A percentile compares a stretch with the other conserved stretches of the same genome.
These are phyloP conservation scores for Lactarius deliciosus DNA, from an alignment of 768 basidiomycete genomes.

Conservation along the genomic window DNA sequence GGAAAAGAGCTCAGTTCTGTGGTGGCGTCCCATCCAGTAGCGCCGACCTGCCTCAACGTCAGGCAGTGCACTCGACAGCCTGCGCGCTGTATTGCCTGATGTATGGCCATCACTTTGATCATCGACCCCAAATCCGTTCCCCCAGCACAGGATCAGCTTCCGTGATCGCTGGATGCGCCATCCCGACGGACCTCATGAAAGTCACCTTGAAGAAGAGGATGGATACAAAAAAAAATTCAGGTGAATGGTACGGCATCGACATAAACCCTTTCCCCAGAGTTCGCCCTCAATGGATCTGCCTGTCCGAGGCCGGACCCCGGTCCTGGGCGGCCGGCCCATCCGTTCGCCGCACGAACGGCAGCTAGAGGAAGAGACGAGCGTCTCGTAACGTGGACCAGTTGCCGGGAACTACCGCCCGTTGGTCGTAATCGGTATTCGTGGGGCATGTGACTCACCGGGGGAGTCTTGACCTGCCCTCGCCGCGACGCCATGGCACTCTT, in stretches of 20 bases:
- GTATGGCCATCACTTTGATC: constrained; percentile 24
- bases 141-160: constrained; percentile 10
- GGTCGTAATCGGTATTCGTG: background rate
- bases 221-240: constrained; percentile 7
- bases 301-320: background rate
- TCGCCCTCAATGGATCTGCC: background rate
- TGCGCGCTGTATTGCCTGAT: constrained; percentile 20
- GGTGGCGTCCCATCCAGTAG: constrained; percentile 36
- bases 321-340: background rate
- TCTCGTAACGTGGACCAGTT: background rate
- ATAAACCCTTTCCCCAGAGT: background rate
- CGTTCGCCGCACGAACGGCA: background rate
- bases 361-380: too few species aligned
- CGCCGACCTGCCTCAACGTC: constrained; percentile 34
- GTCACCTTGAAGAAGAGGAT: constrained; percentile 3
- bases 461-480: background rate
- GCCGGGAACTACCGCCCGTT: background rate
- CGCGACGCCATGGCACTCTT: background rate
- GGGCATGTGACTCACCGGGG: background rate
- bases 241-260: background rate
- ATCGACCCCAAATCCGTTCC: constrained; percentile 24
- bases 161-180: background rate
- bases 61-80: constrained; percentile 35
- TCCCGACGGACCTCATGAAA: background rate
- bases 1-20: constrained; percentile 33